Conservation (phyloP, 768 basidiomycete genomes). For the Podaxis sp. region DNA sequence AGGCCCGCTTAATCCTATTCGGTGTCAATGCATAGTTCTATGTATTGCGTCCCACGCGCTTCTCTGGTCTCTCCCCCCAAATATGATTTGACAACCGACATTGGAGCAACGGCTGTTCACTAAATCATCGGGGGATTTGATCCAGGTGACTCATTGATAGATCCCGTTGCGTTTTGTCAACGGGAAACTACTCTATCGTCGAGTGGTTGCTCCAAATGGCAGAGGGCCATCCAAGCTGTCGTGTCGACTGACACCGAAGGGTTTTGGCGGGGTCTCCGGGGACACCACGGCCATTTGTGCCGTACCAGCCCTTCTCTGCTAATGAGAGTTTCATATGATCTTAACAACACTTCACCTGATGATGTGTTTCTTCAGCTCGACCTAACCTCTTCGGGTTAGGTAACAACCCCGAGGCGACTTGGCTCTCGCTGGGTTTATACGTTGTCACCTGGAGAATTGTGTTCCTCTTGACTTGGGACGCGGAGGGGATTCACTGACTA, state of each 20-base stretch:
- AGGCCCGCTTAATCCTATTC: background rate
- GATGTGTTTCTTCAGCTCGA: background rate
- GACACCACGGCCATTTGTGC: background rate
- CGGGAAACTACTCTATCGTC: background rate
- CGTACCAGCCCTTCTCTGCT: background rate
- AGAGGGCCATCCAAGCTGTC: background rate
- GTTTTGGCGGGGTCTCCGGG: background rate
- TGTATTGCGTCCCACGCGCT: background rate
- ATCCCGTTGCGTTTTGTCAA: background rate
- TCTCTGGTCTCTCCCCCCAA: too few relatives aligned
- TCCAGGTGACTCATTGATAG: background rate
- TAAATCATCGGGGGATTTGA: background rate
- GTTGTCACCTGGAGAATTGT: background rate
- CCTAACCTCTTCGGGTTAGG: background rate
- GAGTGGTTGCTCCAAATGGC: background rate
- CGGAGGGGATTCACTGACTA: background rate
- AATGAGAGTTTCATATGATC: background rate
- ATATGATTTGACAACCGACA: background rate
- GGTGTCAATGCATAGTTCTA: background rate
- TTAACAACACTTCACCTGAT: background rate
- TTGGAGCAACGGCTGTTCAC: background rate
- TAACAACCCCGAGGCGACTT: background rate
- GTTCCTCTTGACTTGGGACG: background rate
- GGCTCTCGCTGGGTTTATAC: background rate
- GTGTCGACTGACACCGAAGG: background rate